Evolutionary conservation across 306 rosid species (phyloP).

Genomic region (Casuarina cunninghamiana): DNA sequence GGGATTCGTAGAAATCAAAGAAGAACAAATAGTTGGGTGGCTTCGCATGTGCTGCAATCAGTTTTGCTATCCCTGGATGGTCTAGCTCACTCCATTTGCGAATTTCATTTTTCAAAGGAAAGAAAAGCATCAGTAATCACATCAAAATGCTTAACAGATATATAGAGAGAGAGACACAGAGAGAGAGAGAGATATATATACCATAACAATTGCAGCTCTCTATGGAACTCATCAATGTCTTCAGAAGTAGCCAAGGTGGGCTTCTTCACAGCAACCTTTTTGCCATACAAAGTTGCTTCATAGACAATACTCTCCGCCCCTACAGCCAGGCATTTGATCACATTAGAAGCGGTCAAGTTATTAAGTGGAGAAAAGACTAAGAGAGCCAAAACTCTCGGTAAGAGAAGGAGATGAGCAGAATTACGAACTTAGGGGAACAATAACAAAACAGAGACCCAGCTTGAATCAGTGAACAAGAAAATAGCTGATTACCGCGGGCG

Average conservation of each 20-base stretch:
- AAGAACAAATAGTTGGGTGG: constrained; percentile 88
- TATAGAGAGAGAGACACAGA: not conserved
- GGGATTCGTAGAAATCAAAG: constrained; percentile 69
- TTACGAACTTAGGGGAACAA: not conserved
- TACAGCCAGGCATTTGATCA: constrained; percentile 19
- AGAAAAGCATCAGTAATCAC: not conserved
- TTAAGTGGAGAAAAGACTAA: not conserved
- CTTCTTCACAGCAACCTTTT: constrained; percentile 81
- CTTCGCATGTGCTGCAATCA: constrained; percentile 87
- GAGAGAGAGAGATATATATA: constrained; percentile 19
- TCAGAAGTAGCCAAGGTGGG: constrained; percentile 76
- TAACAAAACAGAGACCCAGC: not conserved
- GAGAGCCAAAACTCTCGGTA: no score
- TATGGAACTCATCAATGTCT: constrained; percentile 78
- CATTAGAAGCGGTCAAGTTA: not conserved
- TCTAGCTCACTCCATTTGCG: constrained; percentile 27
- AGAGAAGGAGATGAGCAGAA: no score
- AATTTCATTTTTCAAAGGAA: no score
- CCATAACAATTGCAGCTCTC: constrained; percentile 84
- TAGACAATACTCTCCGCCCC: constrained; percentile 92
- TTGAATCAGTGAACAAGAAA: not conserved
- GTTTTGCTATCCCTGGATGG: constrained; percentile 67
- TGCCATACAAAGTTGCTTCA: constrained; percentile 71
- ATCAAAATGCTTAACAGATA: constrained; percentile 12
- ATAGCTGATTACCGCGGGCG: constrained; percentile 60